Percentiles rank a stretch among this genome's conserved stretches.
phyloP scores from a whole-genome alignment of 2,329 filamentous ascomycete species.

The Arthrobotrys conoides region DNA sequence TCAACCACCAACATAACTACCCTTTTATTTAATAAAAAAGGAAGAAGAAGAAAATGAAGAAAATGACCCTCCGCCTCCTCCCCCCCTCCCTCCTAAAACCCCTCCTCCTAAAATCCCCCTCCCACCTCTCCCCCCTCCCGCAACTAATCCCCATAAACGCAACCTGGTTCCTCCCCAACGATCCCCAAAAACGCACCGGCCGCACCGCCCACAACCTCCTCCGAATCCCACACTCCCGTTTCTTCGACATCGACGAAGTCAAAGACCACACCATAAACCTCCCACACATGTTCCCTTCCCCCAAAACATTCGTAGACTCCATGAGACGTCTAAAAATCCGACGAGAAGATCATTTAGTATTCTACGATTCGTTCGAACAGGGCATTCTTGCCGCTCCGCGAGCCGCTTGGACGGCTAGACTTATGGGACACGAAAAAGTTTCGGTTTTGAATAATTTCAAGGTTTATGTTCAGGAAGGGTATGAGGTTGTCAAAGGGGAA shows the following conservation, averaged over 20 bases:
- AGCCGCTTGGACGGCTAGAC: slow-evolving; percentile 91
- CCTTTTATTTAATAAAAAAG: slow-evolving; percentile 62
- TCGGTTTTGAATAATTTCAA: slow-evolving; percentile 96
- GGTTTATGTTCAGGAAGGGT: slow-evolving; percentile 81
- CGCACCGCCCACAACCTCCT: slow-evolving; percentile 65
- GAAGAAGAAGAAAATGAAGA: too few species aligned
- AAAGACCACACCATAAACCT: slow-evolving; percentile 90
- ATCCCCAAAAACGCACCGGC: slow-evolving; percentile 80
- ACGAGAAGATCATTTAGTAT: slow-evolving; percentile 88
- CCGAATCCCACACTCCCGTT: slow-evolving; percentile 89
- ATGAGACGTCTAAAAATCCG: slow-evolving; percentile 91
- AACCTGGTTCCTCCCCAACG: slow-evolving; percentile 96
- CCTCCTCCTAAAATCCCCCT: slow-evolving; percentile 85
- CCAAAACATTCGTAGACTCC: slow-evolving; percentile 84
- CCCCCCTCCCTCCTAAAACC: slow-evolving; percentile 84
- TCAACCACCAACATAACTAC: slow-evolving; percentile 62
- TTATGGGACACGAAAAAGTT: slow-evolving; percentile 90
- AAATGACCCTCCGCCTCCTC: slow-evolving; percentile 79
- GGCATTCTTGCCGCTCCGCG: slow-evolving; percentile 95
- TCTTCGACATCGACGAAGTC: slow-evolving; percentile 95
- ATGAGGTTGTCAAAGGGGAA: slow-evolving; percentile 84
- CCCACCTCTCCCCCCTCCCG: slow-evolving; percentile 83
- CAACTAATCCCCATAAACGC: slow-evolving; percentile 91
- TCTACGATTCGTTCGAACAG: slow-evolving; percentile 91
- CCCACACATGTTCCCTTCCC: slow-evolving; percentile 93